phyloP scores from a whole-genome alignment of 1,284 basidiomycete species.

The Cryptococcus hybrid region DNA sequence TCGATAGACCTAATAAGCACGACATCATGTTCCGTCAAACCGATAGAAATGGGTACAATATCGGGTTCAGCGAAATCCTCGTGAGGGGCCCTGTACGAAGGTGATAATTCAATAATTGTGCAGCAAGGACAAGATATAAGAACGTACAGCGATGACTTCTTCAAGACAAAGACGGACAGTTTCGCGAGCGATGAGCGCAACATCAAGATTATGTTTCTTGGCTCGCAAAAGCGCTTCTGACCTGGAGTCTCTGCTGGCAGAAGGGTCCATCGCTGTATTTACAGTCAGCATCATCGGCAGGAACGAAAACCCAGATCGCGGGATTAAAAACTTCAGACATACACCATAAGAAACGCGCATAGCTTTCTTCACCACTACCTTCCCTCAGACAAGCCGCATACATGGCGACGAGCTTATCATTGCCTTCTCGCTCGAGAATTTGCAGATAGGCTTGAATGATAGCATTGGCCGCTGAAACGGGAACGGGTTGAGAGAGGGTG shows the following conservation, averaged over 20 bases:
- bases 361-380: conserved; percentile 81
- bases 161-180: conserved; percentile 75
- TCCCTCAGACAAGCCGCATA: conserved; percentile 91
- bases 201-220: conserved; percentile 77
- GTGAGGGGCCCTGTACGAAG: neutral
- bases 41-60: conserved; percentile 56
- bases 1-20: conserved; percentile 83
- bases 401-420: conserved; percentile 84
- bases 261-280: conserved; percentile 64
- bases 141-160: conserved; percentile 66
- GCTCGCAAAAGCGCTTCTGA: conserved; percentile 72
- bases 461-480: conserved; percentile 70
- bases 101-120: neutral
- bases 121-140: neutral
- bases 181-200: conserved; percentile 73
- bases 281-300: conserved; percentile 3
- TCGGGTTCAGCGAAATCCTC: conserved; percentile 39
- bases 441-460: conserved; percentile 88
- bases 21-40: conserved; percentile 55
- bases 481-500: conserved; percentile 70
- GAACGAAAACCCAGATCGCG: neutral
- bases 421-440: conserved; percentile 79
- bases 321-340: conserved; percentile 15
- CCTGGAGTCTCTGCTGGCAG: conserved; percentile 65
- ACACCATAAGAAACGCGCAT: conserved; percentile 81